Conservation (phyloP, 192 early-diverging fungal species). For the Coemansia javaensis region DNA sequence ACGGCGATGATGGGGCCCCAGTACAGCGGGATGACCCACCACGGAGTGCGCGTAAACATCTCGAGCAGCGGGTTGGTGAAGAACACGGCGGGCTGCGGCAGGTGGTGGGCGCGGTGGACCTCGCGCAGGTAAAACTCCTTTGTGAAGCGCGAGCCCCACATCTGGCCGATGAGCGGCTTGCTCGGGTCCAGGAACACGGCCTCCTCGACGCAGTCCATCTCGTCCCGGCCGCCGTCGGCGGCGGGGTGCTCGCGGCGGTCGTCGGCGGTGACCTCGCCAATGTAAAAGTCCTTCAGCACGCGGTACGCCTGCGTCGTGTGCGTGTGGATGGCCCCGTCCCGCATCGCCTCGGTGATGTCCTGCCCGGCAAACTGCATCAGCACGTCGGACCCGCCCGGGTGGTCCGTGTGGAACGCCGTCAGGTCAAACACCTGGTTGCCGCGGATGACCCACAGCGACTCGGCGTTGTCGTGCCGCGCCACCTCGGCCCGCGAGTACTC, state of each 20-base stretch:
- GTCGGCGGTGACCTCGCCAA: conserved; percentile 58
- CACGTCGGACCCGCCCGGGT: conserved; percentile 89
- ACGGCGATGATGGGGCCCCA: conserved; percentile 73
- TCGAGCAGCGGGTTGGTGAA: conserved; percentile 75
- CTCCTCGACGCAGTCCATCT: conserved; percentile 47
- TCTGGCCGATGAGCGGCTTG: conserved; percentile 78
- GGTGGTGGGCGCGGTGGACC: conserved; percentile 85
- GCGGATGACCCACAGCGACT: conserved; percentile 79
- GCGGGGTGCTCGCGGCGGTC: conserved; percentile 49
- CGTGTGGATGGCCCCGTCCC: conserved; percentile 65
- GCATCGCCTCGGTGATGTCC: conserved; percentile 77
- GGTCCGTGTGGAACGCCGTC: conserved; percentile 80
- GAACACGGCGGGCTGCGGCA: conserved; percentile 70
- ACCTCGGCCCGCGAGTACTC: conserved; percentile 66
- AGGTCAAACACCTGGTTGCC: conserved; percentile 83
- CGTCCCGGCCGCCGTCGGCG: conserved; percentile 41
- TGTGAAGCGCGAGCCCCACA: conserved; percentile 64
- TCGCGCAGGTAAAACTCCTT: conserved; percentile 85
- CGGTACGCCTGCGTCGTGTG: conserved; percentile 86
- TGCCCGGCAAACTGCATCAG: conserved; percentile 83
- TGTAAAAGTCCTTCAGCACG: conserved; percentile 74
- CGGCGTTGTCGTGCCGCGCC: conserved; percentile 60
- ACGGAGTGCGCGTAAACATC: conserved; percentile 82
- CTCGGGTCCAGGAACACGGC: conserved; percentile 76
- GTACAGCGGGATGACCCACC: conserved; percentile 82